Evolutionary conservation across 805 yeast genomes (phyloP), one percentile per base, ranked within the genome.

Genomic region (Sugiyamaella smithiae): DNA sequence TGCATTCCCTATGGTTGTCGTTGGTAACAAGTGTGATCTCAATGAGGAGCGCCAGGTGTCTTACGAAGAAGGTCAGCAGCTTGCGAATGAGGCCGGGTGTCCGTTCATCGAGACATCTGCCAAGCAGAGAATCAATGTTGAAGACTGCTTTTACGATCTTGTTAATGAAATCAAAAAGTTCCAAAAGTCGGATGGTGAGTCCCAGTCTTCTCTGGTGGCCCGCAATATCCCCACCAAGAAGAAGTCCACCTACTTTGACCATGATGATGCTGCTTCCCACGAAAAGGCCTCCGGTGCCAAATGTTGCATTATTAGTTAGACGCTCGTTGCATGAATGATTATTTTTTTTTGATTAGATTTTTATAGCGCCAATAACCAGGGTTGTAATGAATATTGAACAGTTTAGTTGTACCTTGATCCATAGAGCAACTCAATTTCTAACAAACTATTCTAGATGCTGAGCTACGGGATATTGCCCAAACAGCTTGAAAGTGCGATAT

Each of bases 41-140:
- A 73, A 74, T 25, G 83, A 80, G 52, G 82, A 86, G 63, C 78
- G 96, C 62, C 88, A 87, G 62, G 91, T 90, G 8, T 74, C 89
- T 1, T 67, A 73, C 6, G 96, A 87, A 59, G 97, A 91, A 64
- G 96, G 95, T 46, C 93, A 85, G 63, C 74, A 76, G 46, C 77
- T 85, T 55, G 84, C 91, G 16, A 77, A 81, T 56, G 75, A 75
- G 41, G 72, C 87, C 41, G 85, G 84, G 40, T 65, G 73, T 52
- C 62, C 62, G 22, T 93, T 90, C 65, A 76, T 90, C 58, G 99
- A 93, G 69, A 88, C 98, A 1, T 82, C 91, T 35, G 98, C 98
- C 20, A 93, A 93, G 67, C 87, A 85, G 60, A 83, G 95, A 51
- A 77, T 84, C 56, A 90, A 93, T 60, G 97, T 93, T 40, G 95